Evolutionary conservation across 768 basidiomycete genomes (phyloP), one percentile per base, ranked within the genome.

Genomic region (Leccinum ochraceum): DNA sequence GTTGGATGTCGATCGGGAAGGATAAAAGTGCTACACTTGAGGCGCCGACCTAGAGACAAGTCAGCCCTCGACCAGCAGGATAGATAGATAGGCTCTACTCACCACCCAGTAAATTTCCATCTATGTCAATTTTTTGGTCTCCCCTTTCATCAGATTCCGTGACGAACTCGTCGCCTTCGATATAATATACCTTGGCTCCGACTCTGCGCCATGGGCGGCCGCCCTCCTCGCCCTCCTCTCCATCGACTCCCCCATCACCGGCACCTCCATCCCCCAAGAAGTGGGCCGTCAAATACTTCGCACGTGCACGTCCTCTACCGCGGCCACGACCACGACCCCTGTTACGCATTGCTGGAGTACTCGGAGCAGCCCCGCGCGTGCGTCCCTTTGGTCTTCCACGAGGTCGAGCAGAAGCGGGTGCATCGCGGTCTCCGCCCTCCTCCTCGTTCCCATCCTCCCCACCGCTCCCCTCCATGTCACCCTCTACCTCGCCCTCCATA

Each of bases 1-100:
- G 91, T 83, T 9, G 94, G 88, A 68, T 98, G 88, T 22, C 96
- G 86, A 58, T 86, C 86, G 0, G 93, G 90, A 6, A 95, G 85
- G n/a, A 83, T 76, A 72, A 99, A 98, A 2, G 95, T 97, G 30
- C 84, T 77, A 1, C 94, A 87, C 74, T 95, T 96, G 81, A 94
- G 97, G 58, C 83, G 80, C 42, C 96, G 87, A 54, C 89, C 95
- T 97, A 66, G 17, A 56, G 17, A 34, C 53, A 34, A 10, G 36
- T 64, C 37, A 60, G 57, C 32, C 1, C 16, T 42, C 46, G 22
- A 37, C 49, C 16, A 46, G 22, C 30, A 34, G 34, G 34, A 34
- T 34, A 42, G 17, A 34, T 17, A 42, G n/a, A 37, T 11, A 54
- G 49, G 30, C 13, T 22, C 51, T 3, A 75, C 86, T 66, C 69